phyloP scores from a whole-genome alignment of 2,329 filamentous ascomycete species.

The Magnaporthales sp. region DNA sequence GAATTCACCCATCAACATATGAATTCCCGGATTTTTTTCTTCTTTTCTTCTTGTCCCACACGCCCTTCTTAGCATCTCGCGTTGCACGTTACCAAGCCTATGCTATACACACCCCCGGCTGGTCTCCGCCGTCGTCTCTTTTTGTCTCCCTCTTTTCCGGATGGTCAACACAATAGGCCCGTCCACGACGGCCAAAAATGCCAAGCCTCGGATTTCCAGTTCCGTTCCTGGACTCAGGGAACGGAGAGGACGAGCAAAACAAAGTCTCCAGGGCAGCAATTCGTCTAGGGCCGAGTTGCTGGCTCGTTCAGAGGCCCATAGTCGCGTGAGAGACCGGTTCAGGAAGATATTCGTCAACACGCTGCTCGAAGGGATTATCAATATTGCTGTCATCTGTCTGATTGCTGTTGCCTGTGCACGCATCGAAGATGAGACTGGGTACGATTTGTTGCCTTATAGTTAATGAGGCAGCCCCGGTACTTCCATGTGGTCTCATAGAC shows the following conservation, averaged over 20 bases:
- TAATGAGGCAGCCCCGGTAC: neutral
- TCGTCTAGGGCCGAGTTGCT: neutral
- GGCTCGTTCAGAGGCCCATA: neutral
- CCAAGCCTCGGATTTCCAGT: neutral
- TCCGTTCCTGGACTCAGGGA: neutral
- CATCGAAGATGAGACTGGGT: slow-evolving; percentile 4
- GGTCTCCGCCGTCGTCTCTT: neutral
- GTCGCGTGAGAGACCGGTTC: neutral
- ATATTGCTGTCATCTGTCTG: neutral
- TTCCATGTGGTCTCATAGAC: neutral
- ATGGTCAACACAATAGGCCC: neutral
- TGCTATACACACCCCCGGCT: neutral
- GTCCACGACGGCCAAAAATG: neutral
- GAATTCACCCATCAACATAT: neutral
- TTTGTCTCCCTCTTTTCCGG: neutral
- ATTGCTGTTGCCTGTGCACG: slow-evolving; percentile 1
- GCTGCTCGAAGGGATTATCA: slow-evolving; percentile 4
- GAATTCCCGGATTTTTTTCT: neutral
- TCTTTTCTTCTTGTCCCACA: neutral
- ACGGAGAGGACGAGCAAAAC: neutral
- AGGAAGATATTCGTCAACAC: slow-evolving; percentile 2
- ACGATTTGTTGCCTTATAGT: neutral
- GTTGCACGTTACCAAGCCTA: neutral
- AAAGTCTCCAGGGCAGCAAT: neutral
- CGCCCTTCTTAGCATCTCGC: neutral